Percentiles rank a stretch among this genome's conserved stretches.
Evolutionary conservation across 441 rosid genomes (phyloP).

Genomic region (Kokia cookei): DNA sequence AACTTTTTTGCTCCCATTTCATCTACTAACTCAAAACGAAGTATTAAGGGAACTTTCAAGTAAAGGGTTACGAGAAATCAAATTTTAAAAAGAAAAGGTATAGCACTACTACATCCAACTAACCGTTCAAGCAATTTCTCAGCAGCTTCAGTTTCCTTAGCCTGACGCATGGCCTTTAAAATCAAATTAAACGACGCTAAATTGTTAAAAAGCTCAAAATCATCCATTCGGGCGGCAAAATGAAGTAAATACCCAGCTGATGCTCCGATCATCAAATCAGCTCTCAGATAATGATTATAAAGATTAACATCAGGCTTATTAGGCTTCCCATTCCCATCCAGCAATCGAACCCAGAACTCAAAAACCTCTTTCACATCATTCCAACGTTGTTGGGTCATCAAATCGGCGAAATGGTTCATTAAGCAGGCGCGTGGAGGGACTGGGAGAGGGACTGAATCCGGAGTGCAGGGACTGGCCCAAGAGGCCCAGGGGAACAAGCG

Average conservation of each 20-base stretch:
- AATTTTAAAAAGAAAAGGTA: not conserved
- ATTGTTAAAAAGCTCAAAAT: slow-evolving; percentile 48
- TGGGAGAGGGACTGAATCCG: too few relatives aligned
- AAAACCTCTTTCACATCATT: slow-evolving; percentile 66
- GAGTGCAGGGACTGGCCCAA: slow-evolving; percentile 18
- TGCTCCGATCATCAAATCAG: slow-evolving; percentile 69
- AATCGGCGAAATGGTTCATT: slow-evolving; percentile 57
- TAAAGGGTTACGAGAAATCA: not conserved
- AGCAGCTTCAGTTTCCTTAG: slow-evolving; percentile 55
- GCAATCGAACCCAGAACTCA: slow-evolving; percentile 71
- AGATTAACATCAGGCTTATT: slow-evolving; percentile 62
- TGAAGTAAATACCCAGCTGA: slow-evolving; percentile 51
- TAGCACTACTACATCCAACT: not conserved
- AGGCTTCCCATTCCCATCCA: slow-evolving; percentile 71
- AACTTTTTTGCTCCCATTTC: not conserved
- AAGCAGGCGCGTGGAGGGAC: slow-evolving; percentile 39
- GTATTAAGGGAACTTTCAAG: not conserved
- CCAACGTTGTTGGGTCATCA: slow-evolving; percentile 77
- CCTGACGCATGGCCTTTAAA: slow-evolving; percentile 67
- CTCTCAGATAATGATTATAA: slow-evolving; percentile 78
- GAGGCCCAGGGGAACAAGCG: slow-evolving; percentile 37
- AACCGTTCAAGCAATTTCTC: slow-evolving; percentile 72
- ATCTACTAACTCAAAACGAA: not conserved
- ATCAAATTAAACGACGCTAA: slow-evolving; percentile 73
- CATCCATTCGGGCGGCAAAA: slow-evolving; percentile 57